Base-by-base conservation (phyloP, 106 monocot genomes). In the Apostasia ramifera region DNA sequence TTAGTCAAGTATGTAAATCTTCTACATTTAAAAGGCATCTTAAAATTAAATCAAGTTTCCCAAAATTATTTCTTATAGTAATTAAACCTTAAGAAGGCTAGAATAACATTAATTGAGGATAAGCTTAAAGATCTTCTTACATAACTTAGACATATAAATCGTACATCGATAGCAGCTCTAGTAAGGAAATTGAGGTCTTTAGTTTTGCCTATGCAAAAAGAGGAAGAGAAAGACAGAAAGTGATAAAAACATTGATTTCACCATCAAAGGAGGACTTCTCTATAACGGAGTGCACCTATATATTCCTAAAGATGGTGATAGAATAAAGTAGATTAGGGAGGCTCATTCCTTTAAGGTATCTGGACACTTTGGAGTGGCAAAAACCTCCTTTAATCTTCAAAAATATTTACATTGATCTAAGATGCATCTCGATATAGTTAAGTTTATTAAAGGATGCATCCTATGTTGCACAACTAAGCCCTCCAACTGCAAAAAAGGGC, bases 391-490 rank as follows among this genome's bases (percentile, higher is more conserved):
- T 26, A 44, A 73, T 5, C n/a, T 73, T 0, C 2, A 6, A 47
- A 12, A 12, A 7, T 74, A 67, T 40, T 8, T 66, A 1, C 58
- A 58, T 40, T 74, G 57, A 46, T 56, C 57, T 26, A 37, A 49
- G 0, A 48, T 67, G 40, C 66, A 74, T 2, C 56, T 56, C 11
- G 47, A 66, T 67, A 57, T 53, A 3, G 1, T 3, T 11, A 39
- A 42, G 26, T 55, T 50, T 56, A 46, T 55, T 4, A 4, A 8
- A 13, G 2, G 58, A 2, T 63, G 51, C 9, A 15, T 44, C 1
- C 6, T 76, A 13, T 76, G 51, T 44, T 14, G 67, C 13, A 45
- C 10, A 6, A 50, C 58, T 2, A 70, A 76, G 49, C 63, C 26
- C 6, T 48, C 15, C 9, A 77, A 77, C n/a, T 6, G 13, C 1